Percentiles rank a stretch among this genome's conserved stretches.
These are phyloP conservation scores for Lodderomyces theae DNA, from an alignment of 1,139 yeast species.

Conservation along the genomic window DNA sequence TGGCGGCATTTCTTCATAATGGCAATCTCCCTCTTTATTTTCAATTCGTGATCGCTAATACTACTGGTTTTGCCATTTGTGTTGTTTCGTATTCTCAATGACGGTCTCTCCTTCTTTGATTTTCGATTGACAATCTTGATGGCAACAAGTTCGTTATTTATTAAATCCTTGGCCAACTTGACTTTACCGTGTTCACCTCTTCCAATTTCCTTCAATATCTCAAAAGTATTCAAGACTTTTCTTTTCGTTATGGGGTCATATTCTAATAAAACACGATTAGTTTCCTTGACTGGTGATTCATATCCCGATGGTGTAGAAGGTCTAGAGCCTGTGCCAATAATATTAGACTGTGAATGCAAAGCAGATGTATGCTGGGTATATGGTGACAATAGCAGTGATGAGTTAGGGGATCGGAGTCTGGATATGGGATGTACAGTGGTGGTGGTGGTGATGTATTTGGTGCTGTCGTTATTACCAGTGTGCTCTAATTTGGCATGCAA, in stretches of 20 bases:
- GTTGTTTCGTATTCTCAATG: slow-evolving; percentile 45
- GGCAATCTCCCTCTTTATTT: slow-evolving; percentile 87
- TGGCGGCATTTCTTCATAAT: slow-evolving; percentile 93
- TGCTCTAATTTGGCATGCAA: slow-evolving; percentile 1
- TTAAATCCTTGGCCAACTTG: slow-evolving; percentile 77
- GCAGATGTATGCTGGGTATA: not conserved
- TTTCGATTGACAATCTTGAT: slow-evolving; percentile 87
- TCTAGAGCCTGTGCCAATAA: not conserved
- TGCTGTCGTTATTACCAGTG: slow-evolving; percentile 23
- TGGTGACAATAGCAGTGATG: slow-evolving; percentile 11
- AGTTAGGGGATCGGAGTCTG: slow-evolving; percentile 1
- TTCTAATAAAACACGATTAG: slow-evolving; percentile 75
- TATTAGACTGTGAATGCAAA: not conserved
- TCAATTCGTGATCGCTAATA: slow-evolving; percentile 51
- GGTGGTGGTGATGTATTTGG: slow-evolving; percentile 17
- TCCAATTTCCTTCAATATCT: slow-evolving; percentile 83
- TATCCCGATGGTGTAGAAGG: slow-evolving; percentile 3
- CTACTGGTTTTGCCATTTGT: slow-evolving; percentile 18
- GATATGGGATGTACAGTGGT: slow-evolving; percentile 16
- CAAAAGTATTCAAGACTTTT: slow-evolving; percentile 85
- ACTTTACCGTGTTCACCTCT: slow-evolving; percentile 98
- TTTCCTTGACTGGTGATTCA: slow-evolving; percentile 64
- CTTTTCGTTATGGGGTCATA: slow-evolving; percentile 87
- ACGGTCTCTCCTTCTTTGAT: slow-evolving; percentile 52
- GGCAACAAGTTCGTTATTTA: slow-evolving; percentile 75